Conservation (phyloP, 257 asterid species). For the Solanum megistacrolobum region DNA sequence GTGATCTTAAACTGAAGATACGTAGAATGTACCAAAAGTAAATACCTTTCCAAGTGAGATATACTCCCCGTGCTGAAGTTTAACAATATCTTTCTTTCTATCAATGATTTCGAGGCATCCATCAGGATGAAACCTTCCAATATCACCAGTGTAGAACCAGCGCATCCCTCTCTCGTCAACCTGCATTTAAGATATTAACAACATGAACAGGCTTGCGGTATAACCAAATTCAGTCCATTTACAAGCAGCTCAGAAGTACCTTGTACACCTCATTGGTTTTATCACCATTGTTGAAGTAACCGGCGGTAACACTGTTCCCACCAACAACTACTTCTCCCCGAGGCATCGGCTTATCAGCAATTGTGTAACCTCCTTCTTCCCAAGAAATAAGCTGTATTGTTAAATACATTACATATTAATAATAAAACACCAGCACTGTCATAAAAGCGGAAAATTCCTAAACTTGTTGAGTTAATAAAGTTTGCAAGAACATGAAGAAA, state of each 20-base stretch:
- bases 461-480: not conserved
- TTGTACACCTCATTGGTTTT: constrained; percentile 74
- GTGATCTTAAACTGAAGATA: not conserved
- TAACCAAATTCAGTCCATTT: not conserved
- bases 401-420: not conserved
- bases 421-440: not conserved
- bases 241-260: constrained; percentile 23
- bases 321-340: constrained; percentile 84
- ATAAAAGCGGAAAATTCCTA: not conserved
- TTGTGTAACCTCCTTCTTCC: constrained; percentile 87
- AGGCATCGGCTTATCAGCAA: constrained; percentile 75
- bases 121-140: constrained; percentile 86
- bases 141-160: constrained; percentile 88
- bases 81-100: constrained; percentile 86
- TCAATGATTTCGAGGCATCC: constrained; percentile 92
- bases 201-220: constrained; percentile 1
- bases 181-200: constrained; percentile 21
- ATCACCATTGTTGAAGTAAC: constrained; percentile 66
- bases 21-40: not conserved
- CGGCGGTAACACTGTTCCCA: constrained; percentile 82
- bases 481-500: not conserved
- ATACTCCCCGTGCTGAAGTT: constrained; percentile 94
- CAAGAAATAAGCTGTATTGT: constrained; percentile 73
- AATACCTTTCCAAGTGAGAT: constrained; percentile 84
- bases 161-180: constrained; percentile 75